phyloP scores from a whole-genome alignment of 2,329 filamentous ascomycete species.

The Sarocladiaceae sp. region DNA sequence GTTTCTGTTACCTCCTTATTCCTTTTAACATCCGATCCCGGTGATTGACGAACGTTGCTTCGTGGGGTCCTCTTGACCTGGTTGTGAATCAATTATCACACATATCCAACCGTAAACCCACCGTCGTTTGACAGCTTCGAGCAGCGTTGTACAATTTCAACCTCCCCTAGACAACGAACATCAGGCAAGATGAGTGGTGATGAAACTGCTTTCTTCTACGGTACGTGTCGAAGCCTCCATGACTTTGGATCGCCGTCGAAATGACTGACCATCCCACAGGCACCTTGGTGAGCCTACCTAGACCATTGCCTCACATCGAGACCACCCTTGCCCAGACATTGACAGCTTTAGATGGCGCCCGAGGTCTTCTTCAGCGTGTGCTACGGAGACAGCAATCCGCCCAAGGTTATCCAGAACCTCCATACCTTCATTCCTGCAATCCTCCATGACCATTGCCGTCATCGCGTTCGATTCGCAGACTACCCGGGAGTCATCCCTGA shows the following conservation, averaged over 20 bases:
- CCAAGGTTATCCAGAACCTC: constrained; percentile 46
- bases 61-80: too few species aligned
- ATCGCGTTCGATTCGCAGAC: constrained; percentile 61
- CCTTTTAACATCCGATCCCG: too few species aligned
- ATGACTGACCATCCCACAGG: constrained; percentile 16
- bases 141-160: background rate
- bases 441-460: constrained; percentile 66
- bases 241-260: too few species aligned
- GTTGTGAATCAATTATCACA: too few species aligned
- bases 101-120: too few species aligned
- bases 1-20: too few species aligned
- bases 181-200: constrained; percentile 33
- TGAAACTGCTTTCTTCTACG: constrained; percentile 51
- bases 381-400: constrained; percentile 49
- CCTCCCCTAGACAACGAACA: background rate
- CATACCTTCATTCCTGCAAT: constrained; percentile 66
- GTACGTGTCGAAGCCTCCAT: constrained; percentile 29
- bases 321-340: constrained; percentile 10
- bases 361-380: constrained; percentile 82
- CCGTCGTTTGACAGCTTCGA: too few species aligned
- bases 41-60: too few species aligned
- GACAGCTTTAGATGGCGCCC: constrained; percentile 64
- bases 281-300: constrained; percentile 24
- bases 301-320: background rate
- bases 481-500: constrained; percentile 73